Evolutionary conservation across 768 basidiomycete genomes (phyloP).

Genomic region (Leccinum fibrillosum): DNA sequence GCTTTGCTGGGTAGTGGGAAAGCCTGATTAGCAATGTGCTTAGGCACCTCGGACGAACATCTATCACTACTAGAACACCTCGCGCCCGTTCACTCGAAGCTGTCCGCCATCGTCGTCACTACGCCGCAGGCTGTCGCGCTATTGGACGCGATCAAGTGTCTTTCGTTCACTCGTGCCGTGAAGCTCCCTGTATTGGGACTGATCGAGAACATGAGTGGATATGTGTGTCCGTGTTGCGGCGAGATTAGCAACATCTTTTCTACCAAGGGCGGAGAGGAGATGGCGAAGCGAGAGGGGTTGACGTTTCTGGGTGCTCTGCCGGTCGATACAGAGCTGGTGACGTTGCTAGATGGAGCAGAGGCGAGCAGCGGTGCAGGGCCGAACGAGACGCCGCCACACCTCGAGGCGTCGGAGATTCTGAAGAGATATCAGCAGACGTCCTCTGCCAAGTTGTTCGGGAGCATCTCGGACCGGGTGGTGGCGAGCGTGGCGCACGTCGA

Average conservation of each 20-base stretch:
- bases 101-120: slow-evolving; percentile 89
- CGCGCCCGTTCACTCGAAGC: slow-evolving; percentile 71
- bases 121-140: slow-evolving; percentile 97
- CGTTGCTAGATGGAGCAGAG: slow-evolving; percentile 71
- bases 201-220: slow-evolving; percentile 99
- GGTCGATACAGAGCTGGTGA: slow-evolving; percentile 89
- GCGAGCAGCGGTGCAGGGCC: slow-evolving; percentile 16
- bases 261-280: slow-evolving; percentile 85
- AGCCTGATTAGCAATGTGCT: slow-evolving; percentile 4
- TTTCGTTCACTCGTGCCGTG: slow-evolving; percentile 91
- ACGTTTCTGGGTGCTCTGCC: slow-evolving; percentile 85
- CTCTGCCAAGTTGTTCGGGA: slow-evolving; percentile 64
- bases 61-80: slow-evolving; percentile 93
- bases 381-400: slow-evolving; percentile 23
- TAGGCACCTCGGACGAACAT: slow-evolving; percentile 99
- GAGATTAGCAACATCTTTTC: slow-evolving; percentile 96
- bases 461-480: slow-evolving; percentile 49
- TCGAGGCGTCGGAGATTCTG: slow-evolving; percentile 49
- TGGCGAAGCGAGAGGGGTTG: slow-evolving; percentile 74
- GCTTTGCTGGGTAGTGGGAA: neutral
- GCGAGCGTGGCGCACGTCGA: slow-evolving; percentile 24
- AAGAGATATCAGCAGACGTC: slow-evolving; percentile 63
- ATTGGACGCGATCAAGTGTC: slow-evolving; percentile 92
- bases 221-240: slow-evolving; percentile 95
- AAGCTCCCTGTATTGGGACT: slow-evolving; percentile 85